Percentiles rank a stretch among this genome's conserved stretches.
These are phyloP conservation scores for Gynochthodes officinalis DNA, from an alignment of 257 asterid species.

Conservation along the genomic window DNA sequence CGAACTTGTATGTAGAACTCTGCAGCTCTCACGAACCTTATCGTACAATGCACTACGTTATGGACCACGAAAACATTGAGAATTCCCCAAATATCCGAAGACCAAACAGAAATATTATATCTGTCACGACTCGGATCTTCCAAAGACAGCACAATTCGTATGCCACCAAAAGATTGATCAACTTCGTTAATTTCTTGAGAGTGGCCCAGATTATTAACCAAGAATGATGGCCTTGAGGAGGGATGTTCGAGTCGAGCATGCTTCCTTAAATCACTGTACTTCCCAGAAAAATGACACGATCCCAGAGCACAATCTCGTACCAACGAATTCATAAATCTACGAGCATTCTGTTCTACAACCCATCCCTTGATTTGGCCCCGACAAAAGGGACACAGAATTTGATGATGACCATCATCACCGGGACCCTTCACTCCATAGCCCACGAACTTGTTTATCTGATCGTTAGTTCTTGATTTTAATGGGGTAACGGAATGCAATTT, in stretches of 20 bases:
- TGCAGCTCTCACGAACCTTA: too few species aligned
- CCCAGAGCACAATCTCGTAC: constrained; percentile 58
- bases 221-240: too few species aligned
- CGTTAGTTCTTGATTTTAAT: background rate
- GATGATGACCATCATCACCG: background rate
- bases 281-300: constrained; percentile 55
- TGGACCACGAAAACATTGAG: too few species aligned
- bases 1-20: too few species aligned
- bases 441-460: constrained; percentile 4
- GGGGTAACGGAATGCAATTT: constrained; percentile 31
- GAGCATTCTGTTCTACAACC: constrained; percentile 39
- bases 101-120: too few species aligned
- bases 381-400: constrained; percentile 63
- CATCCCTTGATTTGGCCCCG: constrained; percentile 55
- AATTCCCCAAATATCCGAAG: too few species aligned
- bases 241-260: constrained; percentile 68
- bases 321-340: constrained; percentile 48
- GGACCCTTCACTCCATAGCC: constrained; percentile 9
- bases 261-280: constrained; percentile 52
- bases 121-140: too few species aligned
- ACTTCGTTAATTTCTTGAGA: too few species aligned
- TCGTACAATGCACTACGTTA: too few species aligned
- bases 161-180: too few species aligned
- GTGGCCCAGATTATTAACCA: too few species aligned
- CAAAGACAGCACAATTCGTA: too few species aligned